phyloP scores from a whole-genome alignment of 2,329 filamentous ascomycete species.

The Nigrograna mackinnonii region DNA sequence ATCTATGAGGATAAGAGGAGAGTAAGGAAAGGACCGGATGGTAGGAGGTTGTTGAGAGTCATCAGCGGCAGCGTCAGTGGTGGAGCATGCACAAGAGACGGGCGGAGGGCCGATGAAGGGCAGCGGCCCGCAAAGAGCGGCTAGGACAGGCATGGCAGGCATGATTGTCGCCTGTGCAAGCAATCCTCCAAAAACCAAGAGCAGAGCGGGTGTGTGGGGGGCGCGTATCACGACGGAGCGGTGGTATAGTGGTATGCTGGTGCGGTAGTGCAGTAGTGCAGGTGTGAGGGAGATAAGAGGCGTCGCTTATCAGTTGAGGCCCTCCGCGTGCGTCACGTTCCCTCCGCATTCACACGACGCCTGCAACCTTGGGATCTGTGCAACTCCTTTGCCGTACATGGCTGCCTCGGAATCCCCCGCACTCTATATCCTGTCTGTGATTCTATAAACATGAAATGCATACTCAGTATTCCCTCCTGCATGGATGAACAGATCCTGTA shows the following conservation, averaged over 20 bases:
- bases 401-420: too few relatives aligned
- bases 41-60: constrained; percentile 15
- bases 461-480: constrained; percentile 1
- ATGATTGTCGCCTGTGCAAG: too few relatives aligned
- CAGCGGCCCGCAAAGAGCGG: background rate
- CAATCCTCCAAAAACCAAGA: too few relatives aligned
- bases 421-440: too few relatives aligned
- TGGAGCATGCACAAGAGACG: background rate
- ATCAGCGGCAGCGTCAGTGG: constrained; percentile 16
- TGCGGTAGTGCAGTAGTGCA: constrained; percentile 1
- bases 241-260: too few relatives aligned
- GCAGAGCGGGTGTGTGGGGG: background rate
- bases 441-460: background rate
- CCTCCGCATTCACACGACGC: background rate
- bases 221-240: background rate
- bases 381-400: too few relatives aligned
- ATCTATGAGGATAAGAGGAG: background rate
- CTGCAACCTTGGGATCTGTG: too few relatives aligned
- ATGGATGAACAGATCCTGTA: background rate
- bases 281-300: constrained; percentile 18
- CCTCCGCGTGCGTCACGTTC: too few relatives aligned
- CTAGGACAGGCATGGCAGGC: background rate
- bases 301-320: too few relatives aligned
- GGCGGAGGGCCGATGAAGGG: background rate
- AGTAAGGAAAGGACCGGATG: background rate